A percentile compares a stretch with the other conserved stretches of the same genome.
Evolutionary conservation across 257 asterid species (phyloP).

Genomic region (Leonotis leonurus): DNA sequence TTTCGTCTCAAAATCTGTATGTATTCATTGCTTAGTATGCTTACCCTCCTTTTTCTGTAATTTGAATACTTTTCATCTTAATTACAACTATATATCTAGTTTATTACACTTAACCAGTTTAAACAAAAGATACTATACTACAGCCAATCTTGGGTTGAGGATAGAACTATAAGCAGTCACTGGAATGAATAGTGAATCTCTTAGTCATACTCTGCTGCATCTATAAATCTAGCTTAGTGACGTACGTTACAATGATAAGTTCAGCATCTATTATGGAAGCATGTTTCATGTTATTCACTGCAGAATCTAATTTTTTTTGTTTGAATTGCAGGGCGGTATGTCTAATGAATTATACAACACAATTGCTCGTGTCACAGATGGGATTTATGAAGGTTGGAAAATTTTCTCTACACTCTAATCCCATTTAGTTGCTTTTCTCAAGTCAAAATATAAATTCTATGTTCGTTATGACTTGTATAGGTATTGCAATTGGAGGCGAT

Average conservation of each 20-base stretch:
- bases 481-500: slow-evolving; percentile 99
- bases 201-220: not conserved
- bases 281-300: slow-evolving; percentile 6
- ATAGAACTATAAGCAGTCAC: slow-evolving; percentile 2
- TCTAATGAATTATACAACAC: slow-evolving; percentile 91
- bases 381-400: slow-evolving; percentile 86
- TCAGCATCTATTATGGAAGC: not conserved
- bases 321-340: slow-evolving; percentile 87
- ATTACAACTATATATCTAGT: not conserved
- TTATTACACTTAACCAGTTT: not conserved
- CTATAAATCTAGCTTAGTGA: slow-evolving; percentile 3
- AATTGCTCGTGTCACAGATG: slow-evolving; percentile 96
- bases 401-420: not conserved
- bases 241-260: not conserved
- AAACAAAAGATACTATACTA: not conserved
- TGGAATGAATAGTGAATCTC: not conserved
- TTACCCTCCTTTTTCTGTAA: not conserved
- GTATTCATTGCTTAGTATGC: slow-evolving; percentile 21
- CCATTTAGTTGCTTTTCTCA: not conserved
- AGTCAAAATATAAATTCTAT: slow-evolving; percentile 4
- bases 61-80: not conserved
- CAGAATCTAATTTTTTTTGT: slow-evolving; percentile 17
- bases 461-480: slow-evolving; percentile 30
- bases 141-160: slow-evolving; percentile 1
- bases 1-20: slow-evolving; percentile 94